A percentile compares a stretch with the other conserved stretches of the same genome.
Evolutionary conservation across 2,329 filamentous ascomycete species (phyloP).

Genomic region (Nectriaceae sp.): DNA sequence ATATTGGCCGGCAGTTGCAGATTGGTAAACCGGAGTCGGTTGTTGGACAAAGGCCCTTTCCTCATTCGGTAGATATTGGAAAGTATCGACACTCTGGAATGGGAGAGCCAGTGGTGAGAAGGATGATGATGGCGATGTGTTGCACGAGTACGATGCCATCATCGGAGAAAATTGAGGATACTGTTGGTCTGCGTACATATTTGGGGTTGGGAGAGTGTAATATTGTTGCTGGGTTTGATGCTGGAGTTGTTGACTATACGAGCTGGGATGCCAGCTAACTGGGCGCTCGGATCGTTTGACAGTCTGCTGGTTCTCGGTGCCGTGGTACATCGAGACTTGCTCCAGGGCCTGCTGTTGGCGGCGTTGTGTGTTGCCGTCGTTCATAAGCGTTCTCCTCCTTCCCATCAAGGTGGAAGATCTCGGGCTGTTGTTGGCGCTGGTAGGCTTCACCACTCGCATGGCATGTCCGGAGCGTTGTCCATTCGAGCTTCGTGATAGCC

Average conservation of each 20-base stretch:
- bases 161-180: constrained; percentile 53
- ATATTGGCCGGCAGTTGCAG: constrained; percentile 17
- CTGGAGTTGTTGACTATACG: constrained; percentile 46
- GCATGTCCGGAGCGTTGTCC: constrained; percentile 50
- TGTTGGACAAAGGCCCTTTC: constrained; percentile 39
- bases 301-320: constrained; percentile 21
- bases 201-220: constrained; percentile 41
- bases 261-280: constrained; percentile 75
- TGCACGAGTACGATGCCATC: constrained; percentile 57
- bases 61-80: constrained; percentile 43
- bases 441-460: constrained; percentile 66
- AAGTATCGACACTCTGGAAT: constrained; percentile 40
- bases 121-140: constrained; percentile 56
- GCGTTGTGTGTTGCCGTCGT: constrained; percentile 47
- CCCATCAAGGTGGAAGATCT: constrained; percentile 50
- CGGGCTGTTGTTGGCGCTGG: constrained; percentile 70
- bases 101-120: constrained; percentile 57
- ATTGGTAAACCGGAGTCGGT: constrained; percentile 28
- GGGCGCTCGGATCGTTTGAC: constrained; percentile 52
- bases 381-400: constrained; percentile 59
- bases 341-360: constrained; percentile 51
- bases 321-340: constrained; percentile 36
- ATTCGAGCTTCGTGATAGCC: constrained; percentile 51
- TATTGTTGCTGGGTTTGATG: constrained; percentile 39
- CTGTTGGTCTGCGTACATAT: constrained; percentile 40